Base-by-base conservation (phyloP, 495 filamentous ascomycete species). In the Evernia prunastri region DNA sequence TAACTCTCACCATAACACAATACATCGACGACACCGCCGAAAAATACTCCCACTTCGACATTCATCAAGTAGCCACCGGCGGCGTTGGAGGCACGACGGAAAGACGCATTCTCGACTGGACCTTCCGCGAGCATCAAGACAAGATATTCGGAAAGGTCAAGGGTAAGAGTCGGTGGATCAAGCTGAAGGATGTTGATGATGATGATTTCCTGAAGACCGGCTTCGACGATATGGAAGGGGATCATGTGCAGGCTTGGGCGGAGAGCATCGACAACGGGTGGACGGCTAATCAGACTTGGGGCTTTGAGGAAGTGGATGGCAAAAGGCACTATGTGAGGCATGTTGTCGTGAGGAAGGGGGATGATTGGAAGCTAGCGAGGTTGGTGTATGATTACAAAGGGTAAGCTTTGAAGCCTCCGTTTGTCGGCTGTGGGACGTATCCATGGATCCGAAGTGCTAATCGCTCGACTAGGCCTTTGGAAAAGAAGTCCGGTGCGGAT, bases 101-200 rank as follows among this genome's bases (percentile, higher is more conserved):
- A 76, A 73, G 76, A 31, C 89, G 93, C 64, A 82, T 72, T 36
- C 77, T 93, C 2, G 90, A 97, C 80, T 86, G 84, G 82, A 66
- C 67, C 39, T 80, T 76, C 70, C 87, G 90, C 64, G 81, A 84
- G 49, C 90, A 94, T 76, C 74, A 73, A 33, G 93, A 97, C 76
- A 82, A 85, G 76, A 81, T 96, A 61, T 97, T 96, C 72, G 93
- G 94, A 27, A 75, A 75, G 17, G 76, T 96, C 49, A 73, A 75
- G 27, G 91, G 89, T 31, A 77, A 82, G 60, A 82, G 79, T 35
- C 79, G 83, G n/a, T 85, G 82, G 68, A 56, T 85, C 29, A 73
- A 74, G 35, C 60, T 75, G 58, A 69, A 69, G 2, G 74, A 76
- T 36, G 42, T 73, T 49, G 73, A 74, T 33, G 73, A 74, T 25